Evolutionary conservation across 768 basidiomycete species (phyloP).

Genomic region (Leccinum broughii): DNA sequence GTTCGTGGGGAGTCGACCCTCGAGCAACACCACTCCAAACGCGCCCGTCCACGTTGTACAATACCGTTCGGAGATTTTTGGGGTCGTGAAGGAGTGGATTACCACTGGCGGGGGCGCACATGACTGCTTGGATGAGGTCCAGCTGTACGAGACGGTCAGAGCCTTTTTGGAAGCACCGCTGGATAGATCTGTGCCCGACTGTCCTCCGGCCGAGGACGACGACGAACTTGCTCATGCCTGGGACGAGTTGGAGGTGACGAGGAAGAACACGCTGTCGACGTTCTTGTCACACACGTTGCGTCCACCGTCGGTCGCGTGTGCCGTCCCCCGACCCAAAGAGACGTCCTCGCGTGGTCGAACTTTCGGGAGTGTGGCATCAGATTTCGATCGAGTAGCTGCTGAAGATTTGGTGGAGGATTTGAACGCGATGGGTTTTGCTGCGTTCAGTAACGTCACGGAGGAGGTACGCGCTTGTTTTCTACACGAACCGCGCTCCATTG

Average conservation of each 20-base stretch:
- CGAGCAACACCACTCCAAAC: slow-evolving; percentile 42
- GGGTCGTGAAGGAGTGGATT: slow-evolving; percentile 71
- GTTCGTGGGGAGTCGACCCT: slow-evolving; percentile 54
- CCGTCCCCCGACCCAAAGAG: slow-evolving; percentile 26
- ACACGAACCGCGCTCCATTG: slow-evolving; percentile 7
- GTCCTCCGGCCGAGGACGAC: slow-evolving; percentile 36
- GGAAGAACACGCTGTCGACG: slow-evolving; percentile 40
- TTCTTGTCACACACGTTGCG: slow-evolving; percentile 62
- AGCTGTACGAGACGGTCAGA: slow-evolving; percentile 58
- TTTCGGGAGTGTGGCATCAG: slow-evolving; percentile 50
- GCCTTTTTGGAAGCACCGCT: slow-evolving; percentile 58
- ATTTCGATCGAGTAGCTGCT: slow-evolving; percentile 61
- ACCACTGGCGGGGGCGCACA: slow-evolving; percentile 72
- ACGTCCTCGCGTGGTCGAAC: slow-evolving; percentile 11
- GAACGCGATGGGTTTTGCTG: slow-evolving; percentile 73
- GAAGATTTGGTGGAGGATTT: slow-evolving; percentile 77
- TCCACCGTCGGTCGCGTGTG: slow-evolving; percentile 42
- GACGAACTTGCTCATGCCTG: slow-evolving; percentile 48
- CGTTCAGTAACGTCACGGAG: slow-evolving; percentile 74
- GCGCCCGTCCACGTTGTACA: slow-evolving; percentile 48
- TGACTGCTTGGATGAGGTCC: slow-evolving; percentile 71
- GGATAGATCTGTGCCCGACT: slow-evolving; percentile 52
- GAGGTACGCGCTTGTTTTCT: slow-evolving; percentile 49
- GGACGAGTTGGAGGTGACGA: slow-evolving; percentile 45
- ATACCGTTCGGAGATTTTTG: slow-evolving; percentile 62